Conservation (phyloP, 495 filamentous ascomycete species). For the Penicillium pancosmium region DNA sequence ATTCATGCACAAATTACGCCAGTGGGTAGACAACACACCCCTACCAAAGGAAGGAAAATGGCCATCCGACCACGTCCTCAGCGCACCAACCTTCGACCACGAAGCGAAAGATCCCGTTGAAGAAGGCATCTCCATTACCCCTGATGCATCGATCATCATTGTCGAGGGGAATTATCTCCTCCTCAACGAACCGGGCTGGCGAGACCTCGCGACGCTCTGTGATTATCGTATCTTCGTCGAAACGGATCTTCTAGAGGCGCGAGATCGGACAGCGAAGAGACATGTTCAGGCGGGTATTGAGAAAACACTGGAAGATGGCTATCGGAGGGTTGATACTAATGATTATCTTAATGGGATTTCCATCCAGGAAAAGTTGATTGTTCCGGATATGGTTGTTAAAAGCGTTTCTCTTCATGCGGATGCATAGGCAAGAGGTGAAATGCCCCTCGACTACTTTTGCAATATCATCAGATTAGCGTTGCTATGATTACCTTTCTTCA, state of each 20-base stretch:
- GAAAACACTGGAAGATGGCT: slow-evolving; percentile 40
- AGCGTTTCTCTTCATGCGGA: slow-evolving; percentile 17
- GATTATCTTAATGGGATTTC: slow-evolving; percentile 43
- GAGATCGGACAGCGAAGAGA: slow-evolving; percentile 36
- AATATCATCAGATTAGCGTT: too few species aligned
- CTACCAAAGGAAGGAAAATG: slow-evolving; percentile 9
- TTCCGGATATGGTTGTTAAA: slow-evolving; percentile 33
- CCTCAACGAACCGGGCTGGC: slow-evolving; percentile 36
- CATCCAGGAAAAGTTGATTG: slow-evolving; percentile 30
- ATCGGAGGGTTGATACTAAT: slow-evolving; percentile 42
- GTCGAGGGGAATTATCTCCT: slow-evolving; percentile 45
- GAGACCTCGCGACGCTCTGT: slow-evolving; percentile 26
- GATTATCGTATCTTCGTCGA: slow-evolving; percentile 44
- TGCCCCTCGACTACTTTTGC: too few species aligned
- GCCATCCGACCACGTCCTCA: slow-evolving; percentile 19
- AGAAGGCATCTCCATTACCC: slow-evolving; percentile 35
- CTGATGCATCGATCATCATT: slow-evolving; percentile 35
- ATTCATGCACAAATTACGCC: slow-evolving; percentile 26
- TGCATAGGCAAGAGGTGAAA: too few species aligned
- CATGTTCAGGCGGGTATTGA: slow-evolving; percentile 46
- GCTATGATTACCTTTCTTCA: background rate
- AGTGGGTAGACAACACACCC: slow-evolving; percentile 28
- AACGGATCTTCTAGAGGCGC: slow-evolving; percentile 34
- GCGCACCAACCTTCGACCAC: slow-evolving; percentile 44
- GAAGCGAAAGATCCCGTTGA: slow-evolving; percentile 44